These are phyloP conservation scores for Ambrosiella beaveri DNA, from an alignment of 2,329 filamentous ascomycete genomes.

Conservation along the genomic window DNA sequence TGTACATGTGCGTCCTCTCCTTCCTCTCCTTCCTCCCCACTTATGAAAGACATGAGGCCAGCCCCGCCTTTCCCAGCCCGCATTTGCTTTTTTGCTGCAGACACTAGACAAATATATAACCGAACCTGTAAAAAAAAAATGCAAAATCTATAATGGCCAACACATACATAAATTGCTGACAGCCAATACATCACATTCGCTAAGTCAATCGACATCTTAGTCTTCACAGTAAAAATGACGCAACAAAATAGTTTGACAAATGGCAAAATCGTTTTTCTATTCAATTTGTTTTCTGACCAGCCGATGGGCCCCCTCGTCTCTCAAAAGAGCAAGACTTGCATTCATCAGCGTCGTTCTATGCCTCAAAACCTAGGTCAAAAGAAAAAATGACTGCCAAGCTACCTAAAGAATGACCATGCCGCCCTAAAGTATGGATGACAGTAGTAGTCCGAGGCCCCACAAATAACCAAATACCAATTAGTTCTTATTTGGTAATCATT, in stretches of 20 bases:
- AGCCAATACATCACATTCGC: not conserved
- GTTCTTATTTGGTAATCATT: too few relatives aligned
- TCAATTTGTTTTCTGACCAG: not conserved
- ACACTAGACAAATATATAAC: too few relatives aligned
- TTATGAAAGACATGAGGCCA: too few relatives aligned
- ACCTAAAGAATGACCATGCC: not conserved
- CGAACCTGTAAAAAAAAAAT: too few relatives aligned
- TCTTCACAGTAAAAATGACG: not conserved
- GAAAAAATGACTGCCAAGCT: not conserved
- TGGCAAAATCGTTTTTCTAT: not conserved
- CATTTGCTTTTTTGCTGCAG: too few relatives aligned
- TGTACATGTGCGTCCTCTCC: too few relatives aligned
- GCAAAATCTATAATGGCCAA: too few relatives aligned
- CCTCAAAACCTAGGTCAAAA: not conserved
- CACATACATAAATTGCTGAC: not conserved
- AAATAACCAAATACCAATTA: not conserved
- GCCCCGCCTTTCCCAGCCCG: too few relatives aligned
- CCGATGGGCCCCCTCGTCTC: too few relatives aligned
- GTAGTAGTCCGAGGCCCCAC: not conserved
- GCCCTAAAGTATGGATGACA: not conserved
- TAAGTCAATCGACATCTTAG: not conserved
- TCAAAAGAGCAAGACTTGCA: too few relatives aligned
- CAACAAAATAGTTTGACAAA: not conserved
- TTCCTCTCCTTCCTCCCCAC: too few relatives aligned
- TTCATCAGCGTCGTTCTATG: too few relatives aligned